Percentiles rank a stretch among this genome's conserved stretches.
phyloP scores from a whole-genome alignment of 768 basidiomycete genomes.

The Boletus patriciae region DNA sequence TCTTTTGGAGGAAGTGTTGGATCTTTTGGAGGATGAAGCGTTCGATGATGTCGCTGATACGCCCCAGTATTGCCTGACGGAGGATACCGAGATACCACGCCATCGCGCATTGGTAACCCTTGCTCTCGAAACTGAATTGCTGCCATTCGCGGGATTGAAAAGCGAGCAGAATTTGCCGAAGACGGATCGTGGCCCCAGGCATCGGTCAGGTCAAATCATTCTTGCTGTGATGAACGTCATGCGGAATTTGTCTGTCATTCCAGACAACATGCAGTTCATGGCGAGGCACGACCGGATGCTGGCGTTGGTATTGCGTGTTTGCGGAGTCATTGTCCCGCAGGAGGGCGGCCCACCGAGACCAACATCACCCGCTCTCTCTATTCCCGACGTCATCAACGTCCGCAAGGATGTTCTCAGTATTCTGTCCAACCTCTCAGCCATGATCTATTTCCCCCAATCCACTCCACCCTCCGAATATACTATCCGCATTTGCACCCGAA shows the following conservation, averaged over 20 bases:
- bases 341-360: conserved; percentile 40
- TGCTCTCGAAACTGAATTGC: conserved; percentile 55
- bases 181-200: conserved; percentile 52
- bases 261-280: conserved; percentile 69
- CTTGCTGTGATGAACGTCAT: conserved; percentile 75
- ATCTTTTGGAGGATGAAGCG: conserved; percentile 80
- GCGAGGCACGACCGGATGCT: conserved; percentile 63
- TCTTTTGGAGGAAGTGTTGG: conserved; percentile 82
- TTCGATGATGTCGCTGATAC: conserved; percentile 52
- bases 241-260: conserved; percentile 78
- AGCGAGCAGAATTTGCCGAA: conserved; percentile 49
- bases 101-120: conserved; percentile 62
- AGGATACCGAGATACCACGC: conserved; percentile 49
- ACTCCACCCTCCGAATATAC: conserved; percentile 43
- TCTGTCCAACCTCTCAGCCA: conserved; percentile 58
- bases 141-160: conserved; percentile 60
- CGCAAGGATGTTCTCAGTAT: conserved; percentile 78
- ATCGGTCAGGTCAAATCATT: conserved; percentile 63
- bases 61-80: conserved; percentile 26
- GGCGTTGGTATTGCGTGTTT: conserved; percentile 68
- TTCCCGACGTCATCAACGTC: conserved; percentile 67
- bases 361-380: conserved; percentile 59
- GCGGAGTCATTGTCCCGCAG: conserved; percentile 43
- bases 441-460: conserved; percentile 47
- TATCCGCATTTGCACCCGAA: conserved; percentile 51